Conservation (phyloP, 2,329 filamentous ascomycete species). For the Xylariaceae sp. region DNA sequence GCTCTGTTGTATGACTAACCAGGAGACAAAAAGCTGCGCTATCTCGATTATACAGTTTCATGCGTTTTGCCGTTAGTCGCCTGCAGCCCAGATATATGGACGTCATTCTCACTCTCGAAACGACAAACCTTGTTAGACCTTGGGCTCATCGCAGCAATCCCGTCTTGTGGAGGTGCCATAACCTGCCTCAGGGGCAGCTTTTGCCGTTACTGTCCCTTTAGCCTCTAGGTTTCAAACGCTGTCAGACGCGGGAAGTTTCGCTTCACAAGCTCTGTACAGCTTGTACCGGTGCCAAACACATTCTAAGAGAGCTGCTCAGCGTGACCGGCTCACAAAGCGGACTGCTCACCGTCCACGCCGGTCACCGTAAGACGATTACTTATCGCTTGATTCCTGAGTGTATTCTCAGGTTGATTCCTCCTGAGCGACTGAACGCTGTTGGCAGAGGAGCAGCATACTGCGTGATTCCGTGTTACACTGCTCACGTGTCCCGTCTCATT, state of each 20-base stretch:
- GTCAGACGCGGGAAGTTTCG: slow-evolving; percentile 10
- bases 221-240: slow-evolving; percentile 22
- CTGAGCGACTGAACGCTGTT: not conserved
- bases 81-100: slow-evolving; percentile 25
- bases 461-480: not conserved
- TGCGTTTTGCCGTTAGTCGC: slow-evolving; percentile 17
- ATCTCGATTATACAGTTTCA: slow-evolving; percentile 14
- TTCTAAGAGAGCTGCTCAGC: not conserved
- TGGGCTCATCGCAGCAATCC: slow-evolving; percentile 12
- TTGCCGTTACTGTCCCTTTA: slow-evolving; percentile 11
- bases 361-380: not conserved
- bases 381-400: not conserved
- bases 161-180: slow-evolving; percentile 4
- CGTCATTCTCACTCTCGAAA: slow-evolving; percentile 7
- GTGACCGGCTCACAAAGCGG: not conserved
- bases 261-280: slow-evolving; percentile 1
- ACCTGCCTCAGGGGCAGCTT: not conserved
- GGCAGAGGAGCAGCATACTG: not conserved
- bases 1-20: slow-evolving; percentile 5
- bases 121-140: slow-evolving; percentile 14
- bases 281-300: not conserved
- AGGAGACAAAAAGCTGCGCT: not conserved
- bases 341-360: not conserved
- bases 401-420: not conserved
- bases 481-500: not conserved